Base-by-base conservation (phyloP, 371 early-diverging fungal genomes). In the Parasitella parasitica region DNA sequence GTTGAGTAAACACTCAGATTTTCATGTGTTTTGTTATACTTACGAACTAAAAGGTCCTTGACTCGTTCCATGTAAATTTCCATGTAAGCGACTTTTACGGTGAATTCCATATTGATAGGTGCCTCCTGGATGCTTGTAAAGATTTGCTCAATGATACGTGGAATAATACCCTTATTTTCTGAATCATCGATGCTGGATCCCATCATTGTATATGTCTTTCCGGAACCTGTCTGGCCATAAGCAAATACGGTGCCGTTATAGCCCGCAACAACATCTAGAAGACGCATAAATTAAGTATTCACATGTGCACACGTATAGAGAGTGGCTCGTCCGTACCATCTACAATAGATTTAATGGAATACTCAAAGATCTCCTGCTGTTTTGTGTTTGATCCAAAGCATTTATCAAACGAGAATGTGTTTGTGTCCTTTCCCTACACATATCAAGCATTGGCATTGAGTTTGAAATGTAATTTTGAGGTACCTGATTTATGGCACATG, bases 51-150 rank as follows among this genome's bases (percentile, higher is more conserved):
- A 71, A 99, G 80, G 87, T 99, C 99, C 39, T 94, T 88, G 62
- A 99, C 94, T 73, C 90, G 92, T 72, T 99, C 99, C 95, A 99
- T 99, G 85, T 99, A 99, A 67, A 99, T 97, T 86, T 99, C 99
- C 93, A 99, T 94, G 78, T 90, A 97, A 15, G 94, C 94, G n/a
- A 94, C 91, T 70, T 91, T 93, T 62, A 97, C 96, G 18, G 94
- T 94, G 73, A 96, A 95, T 73, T 96, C 94, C 67, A 95, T 87
- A 46, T 90, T 92, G 9, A 87, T 76, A 20, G 94, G 96, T 9
- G 96, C 89, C 28, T 86, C 88, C 69, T 87, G 76, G 70, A 95
- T 95, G 58, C 89, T 88, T 24, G 77, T 69, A 71, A 98, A 98
- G 43, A 99, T 91, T 66, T 86, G 87, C 66, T 97, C 94, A 43